Conservation (phyloP, 2,329 filamentous ascomycete species). For the Nakataea oryzae region DNA sequence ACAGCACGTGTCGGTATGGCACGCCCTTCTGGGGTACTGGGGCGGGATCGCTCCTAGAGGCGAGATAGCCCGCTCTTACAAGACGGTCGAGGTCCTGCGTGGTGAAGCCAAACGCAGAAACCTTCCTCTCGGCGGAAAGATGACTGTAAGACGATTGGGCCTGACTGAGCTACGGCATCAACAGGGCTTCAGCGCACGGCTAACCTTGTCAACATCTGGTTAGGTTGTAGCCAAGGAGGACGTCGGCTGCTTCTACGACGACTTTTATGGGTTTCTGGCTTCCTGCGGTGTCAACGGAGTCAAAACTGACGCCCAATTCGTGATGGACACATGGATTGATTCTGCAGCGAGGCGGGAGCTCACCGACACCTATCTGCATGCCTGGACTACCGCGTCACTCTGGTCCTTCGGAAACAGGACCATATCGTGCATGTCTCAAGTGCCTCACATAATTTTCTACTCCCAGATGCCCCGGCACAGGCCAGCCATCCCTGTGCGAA, state of each 20-base stretch:
- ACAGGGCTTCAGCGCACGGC: no score
- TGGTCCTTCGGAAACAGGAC: constrained; percentile 67
- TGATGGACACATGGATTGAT: constrained; percentile 64
- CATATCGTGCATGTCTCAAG: constrained; percentile 92
- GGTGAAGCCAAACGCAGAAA: constrained; percentile 34
- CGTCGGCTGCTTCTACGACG: constrained; percentile 67
- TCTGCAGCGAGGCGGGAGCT: constrained; percentile 62
- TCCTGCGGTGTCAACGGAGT: constrained; percentile 71
- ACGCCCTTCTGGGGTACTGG: constrained; percentile 83
- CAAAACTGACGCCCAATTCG: constrained; percentile 90
- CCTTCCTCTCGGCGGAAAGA: constrained; percentile 47
- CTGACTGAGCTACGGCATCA: not conserved
- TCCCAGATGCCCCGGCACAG: constrained; percentile 69
- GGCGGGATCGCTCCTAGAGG: constrained; percentile 72
- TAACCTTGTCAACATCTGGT: not conserved
- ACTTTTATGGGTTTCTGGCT: constrained; percentile 79
- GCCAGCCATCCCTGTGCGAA: constrained; percentile 66
- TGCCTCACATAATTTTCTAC: constrained; percentile 77
- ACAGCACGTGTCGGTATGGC: constrained; percentile 85
- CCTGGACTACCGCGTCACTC: constrained; percentile 70
- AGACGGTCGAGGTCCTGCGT: constrained; percentile 52
- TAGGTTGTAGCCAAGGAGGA: constrained; percentile 64
- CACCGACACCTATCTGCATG: constrained; percentile 69
- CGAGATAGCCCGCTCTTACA: constrained; percentile 66
- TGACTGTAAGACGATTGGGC: constrained; percentile 33